Conservation (phyloP, 257 asterid species). For the Nicotiana otophora region DNA sequence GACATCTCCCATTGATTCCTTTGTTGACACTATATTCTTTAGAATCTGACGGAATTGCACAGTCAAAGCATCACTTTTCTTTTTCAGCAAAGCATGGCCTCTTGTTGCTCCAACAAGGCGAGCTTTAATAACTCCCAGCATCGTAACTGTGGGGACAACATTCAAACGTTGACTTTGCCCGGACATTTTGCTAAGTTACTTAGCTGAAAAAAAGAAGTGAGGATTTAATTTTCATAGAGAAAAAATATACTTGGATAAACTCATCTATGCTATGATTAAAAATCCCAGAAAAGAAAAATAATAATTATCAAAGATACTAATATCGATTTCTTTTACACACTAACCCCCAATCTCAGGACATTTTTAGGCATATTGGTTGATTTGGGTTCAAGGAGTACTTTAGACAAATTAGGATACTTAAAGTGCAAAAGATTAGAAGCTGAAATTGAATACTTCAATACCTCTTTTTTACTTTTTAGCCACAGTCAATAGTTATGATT, state of each 20-base stretch:
- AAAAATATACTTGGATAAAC: not conserved
- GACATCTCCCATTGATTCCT: constrained; percentile 45
- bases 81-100: constrained; percentile 49
- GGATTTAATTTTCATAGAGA: not conserved
- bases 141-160: constrained; percentile 46
- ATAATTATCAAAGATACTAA: not conserved
- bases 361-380: not conserved
- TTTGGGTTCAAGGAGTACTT: not conserved
- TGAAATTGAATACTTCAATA: not conserved
- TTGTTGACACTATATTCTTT: constrained; percentile 36
- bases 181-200: constrained; percentile 25
- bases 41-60: constrained; percentile 48
- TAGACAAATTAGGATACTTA: not conserved
- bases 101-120: constrained; percentile 49
- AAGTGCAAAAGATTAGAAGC: not conserved
- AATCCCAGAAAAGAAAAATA: not conserved
- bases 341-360: not conserved
- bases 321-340: not conserved
- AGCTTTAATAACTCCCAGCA: constrained; percentile 46
- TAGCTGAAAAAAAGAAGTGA: not conserved
- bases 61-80: constrained; percentile 47
- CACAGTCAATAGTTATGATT: not conserved
- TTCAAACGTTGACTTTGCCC: constrained; percentile 41
- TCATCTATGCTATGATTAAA: not conserved
- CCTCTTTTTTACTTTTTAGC: not conserved